Evolutionary conservation across 2,329 filamentous ascomycete species (phyloP).

Genomic region (Pseudogymnoascus sp.): DNA sequence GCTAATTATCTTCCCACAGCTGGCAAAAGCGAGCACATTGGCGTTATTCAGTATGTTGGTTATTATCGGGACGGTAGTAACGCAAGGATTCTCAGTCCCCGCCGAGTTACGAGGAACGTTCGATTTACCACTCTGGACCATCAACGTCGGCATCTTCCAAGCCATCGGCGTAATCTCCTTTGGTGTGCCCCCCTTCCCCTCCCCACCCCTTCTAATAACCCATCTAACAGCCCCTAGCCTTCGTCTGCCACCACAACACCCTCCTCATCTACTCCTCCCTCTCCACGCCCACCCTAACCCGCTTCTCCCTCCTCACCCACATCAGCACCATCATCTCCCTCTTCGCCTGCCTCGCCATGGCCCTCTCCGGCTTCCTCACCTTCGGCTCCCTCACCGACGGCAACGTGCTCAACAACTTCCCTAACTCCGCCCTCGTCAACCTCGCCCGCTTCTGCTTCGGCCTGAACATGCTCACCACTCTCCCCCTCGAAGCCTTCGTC

Average conservation of each 20-base stretch:
- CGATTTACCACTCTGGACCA: conserved; percentile 58
- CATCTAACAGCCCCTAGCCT: conserved; percentile 38
- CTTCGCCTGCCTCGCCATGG: conserved; percentile 84
- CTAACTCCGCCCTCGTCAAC: conserved; percentile 81
- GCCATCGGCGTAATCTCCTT: conserved; percentile 98
- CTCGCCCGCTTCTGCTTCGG: conserved; percentile 92
- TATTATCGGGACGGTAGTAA: conserved; percentile 80
- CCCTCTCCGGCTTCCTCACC: conserved; percentile 79
- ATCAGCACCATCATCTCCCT: conserved; percentile 86
- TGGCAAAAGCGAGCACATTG: conserved; percentile 91
- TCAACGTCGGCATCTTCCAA: conserved; percentile 86
- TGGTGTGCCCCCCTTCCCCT: conserved; percentile 44
- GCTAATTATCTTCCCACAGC: conserved; percentile 39
- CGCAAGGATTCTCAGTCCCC: conserved; percentile 71
- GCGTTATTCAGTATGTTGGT: conserved; percentile 88
- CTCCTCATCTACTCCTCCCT: conserved; percentile 95
- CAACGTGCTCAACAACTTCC: conserved; percentile 98
- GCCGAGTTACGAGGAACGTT: conserved; percentile 64
- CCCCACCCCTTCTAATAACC: not conserved
- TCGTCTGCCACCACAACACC: conserved; percentile 83
- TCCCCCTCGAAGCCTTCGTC: conserved; percentile 94
- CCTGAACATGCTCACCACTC: conserved; percentile 95
- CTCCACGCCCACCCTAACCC: conserved; percentile 87
- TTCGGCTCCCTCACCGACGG: conserved; percentile 89
- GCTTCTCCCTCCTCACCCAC: conserved; percentile 88